Evolutionary conservation across 2,329 filamentous ascomycete species (phyloP), one percentile per base, ranked within the genome.

Genomic region (Teratosphaeria viscida): DNA sequence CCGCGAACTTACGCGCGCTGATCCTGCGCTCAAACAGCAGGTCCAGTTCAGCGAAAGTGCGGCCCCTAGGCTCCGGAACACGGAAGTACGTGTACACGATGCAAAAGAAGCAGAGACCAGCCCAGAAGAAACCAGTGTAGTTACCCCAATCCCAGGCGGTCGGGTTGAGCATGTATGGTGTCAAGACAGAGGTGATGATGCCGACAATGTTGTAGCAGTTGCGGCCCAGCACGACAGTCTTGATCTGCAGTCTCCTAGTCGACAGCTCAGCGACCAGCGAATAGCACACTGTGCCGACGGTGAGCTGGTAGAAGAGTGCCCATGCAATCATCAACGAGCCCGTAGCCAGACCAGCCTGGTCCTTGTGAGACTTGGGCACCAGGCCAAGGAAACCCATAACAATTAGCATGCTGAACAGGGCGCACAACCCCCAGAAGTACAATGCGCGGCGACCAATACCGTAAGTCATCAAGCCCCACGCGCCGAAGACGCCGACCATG

Each of bases 101-200:
- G 76, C 89, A 94, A 59, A 85, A 74, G 76, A 90, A 89, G 75
- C 89, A 92, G 60, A 90, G 85, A 0, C 86, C 88, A 14, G 84
- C 86, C 88, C 90, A 90, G 78, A 95, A 95, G 77, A 95, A 95
- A 32, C 91, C 90, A 0, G 90, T 83, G 67, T 83, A 94, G 75
- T 94, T 94, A 62, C 84, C 81, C 91, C 90, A 96, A 74, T 95
- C 79, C 91, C 92, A 96, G 0, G 85, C 87, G 1, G 79, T 81
- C 0, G 91, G 90, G 75, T 96, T 96, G 52, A 95, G 81, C 91
- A 96, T 96, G 75, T 95, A 95, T 0, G 91, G 91, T 0, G 90
- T 95, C 49, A 96, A 75, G 3, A 95, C 87, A 56, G 85, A 86
- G 70, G 85, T 89, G 67, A 95, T 76, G 65, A 96, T 95, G 63